A percentile compares a stretch with the other conserved stretches of the same genome.
phyloP scores from a whole-genome alignment of 768 basidiomycete species.

The Auricularia heimuer region DNA sequence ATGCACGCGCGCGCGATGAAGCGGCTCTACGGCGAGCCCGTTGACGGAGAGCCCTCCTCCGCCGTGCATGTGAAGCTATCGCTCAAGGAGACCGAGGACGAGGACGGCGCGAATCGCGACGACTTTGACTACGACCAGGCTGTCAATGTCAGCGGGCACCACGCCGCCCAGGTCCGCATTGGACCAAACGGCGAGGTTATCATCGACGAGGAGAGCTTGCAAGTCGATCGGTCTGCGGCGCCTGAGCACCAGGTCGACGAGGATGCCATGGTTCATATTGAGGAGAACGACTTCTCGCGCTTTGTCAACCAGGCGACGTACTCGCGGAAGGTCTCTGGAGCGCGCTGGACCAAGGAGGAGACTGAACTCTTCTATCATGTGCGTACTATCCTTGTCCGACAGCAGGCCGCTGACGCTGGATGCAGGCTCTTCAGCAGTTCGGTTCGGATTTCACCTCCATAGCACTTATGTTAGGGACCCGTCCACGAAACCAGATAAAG shows the following conservation, averaged over 20 bases:
- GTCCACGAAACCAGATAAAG: constrained; percentile 83
- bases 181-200: constrained; percentile 82
- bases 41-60: not conserved
- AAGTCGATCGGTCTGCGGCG: constrained; percentile 63
- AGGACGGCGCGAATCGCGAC: constrained; percentile 38
- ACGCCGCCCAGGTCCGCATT: constrained; percentile 78
- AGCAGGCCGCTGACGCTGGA: not conserved
- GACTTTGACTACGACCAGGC: constrained; percentile 59
- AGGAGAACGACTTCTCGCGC: constrained; percentile 73
- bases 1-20: constrained; percentile 10
- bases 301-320: constrained; percentile 82
- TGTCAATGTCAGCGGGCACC: constrained; percentile 51
- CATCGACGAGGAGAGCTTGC: constrained; percentile 76
- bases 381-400: constrained; percentile 15
- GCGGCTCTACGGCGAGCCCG: constrained; percentile 6
- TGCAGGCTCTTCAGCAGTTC: constrained; percentile 77
- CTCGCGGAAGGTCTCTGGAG: constrained; percentile 68
- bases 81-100: constrained; percentile 12
- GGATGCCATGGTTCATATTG: constrained; percentile 58
- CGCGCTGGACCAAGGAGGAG: constrained; percentile 83
- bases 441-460: constrained; percentile 92
- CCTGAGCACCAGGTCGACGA: constrained; percentile 37
- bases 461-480: constrained; percentile 72
- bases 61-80: not conserved
- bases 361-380: constrained; percentile 85